A percentile compares a stretch with the other conserved stretches of the same genome.
Evolutionary conservation across 75 land plant species (phyloP).

Genomic region (Ceratopteris richardii): DNA sequence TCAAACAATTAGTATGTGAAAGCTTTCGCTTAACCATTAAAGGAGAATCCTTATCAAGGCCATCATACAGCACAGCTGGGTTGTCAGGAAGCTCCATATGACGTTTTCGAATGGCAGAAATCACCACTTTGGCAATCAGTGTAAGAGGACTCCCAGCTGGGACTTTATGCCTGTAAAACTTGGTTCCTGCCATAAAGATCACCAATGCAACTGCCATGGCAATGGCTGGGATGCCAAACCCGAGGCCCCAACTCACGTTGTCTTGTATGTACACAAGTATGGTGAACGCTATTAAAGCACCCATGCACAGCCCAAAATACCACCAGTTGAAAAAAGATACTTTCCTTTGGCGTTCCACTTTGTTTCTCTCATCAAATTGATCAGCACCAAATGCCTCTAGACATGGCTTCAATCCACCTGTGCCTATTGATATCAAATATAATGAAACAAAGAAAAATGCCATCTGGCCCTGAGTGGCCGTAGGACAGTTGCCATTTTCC

Average conservation of each 20-base stretch:
- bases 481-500: constrained; percentile 4
- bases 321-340: constrained; percentile 46
- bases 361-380: constrained; percentile 37
- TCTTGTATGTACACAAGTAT: constrained; percentile 30
- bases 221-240: constrained; percentile 29
- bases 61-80: constrained; percentile 37
- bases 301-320: constrained; percentile 35
- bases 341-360: constrained; percentile 15
- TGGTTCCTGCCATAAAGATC: constrained; percentile 13
- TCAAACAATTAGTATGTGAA: constrained; percentile 45
- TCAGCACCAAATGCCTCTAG: constrained; percentile 74
- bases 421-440: constrained; percentile 52
- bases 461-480: constrained; percentile 29
- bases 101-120: constrained; percentile 17
- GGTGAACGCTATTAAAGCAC: constrained; percentile 24
- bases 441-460: constrained; percentile 53
- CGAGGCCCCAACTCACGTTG: constrained; percentile 32
- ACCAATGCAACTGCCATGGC: constrained; percentile 9
- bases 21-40: constrained; percentile 28
- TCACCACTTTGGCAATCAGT: constrained; percentile 20
- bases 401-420: constrained; percentile 63
- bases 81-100: constrained; percentile 9
- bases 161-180: constrained; percentile 21
- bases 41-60: constrained; percentile 4
- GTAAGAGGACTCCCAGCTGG: constrained; percentile 36